Conservation (phyloP, 1,284 basidiomycete genomes). For the Microbotryum scabiosae region DNA sequence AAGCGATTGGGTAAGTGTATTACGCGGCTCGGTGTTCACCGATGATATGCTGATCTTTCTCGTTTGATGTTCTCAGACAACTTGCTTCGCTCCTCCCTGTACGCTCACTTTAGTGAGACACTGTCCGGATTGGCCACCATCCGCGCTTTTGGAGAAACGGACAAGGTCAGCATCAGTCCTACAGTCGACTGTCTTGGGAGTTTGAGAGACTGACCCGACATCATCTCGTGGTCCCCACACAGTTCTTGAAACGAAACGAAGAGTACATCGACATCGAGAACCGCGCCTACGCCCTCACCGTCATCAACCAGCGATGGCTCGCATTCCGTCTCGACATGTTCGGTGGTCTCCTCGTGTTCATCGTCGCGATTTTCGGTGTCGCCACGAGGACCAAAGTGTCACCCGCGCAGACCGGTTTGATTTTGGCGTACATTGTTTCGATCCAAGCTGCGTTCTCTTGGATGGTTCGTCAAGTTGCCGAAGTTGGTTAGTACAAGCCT, state of each 20-base stretch:
- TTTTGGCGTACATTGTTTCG: slow-evolving; percentile 58
- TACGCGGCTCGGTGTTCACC: slow-evolving; percentile 21
- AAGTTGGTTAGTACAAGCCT: slow-evolving; percentile 4
- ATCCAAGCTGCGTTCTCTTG: slow-evolving; percentile 58
- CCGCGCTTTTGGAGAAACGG: slow-evolving; percentile 56
- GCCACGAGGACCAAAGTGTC: slow-evolving; percentile 51
- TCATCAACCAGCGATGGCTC: slow-evolving; percentile 77
- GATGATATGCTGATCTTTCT: slow-evolving; percentile 54
- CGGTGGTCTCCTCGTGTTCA: slow-evolving; percentile 65
- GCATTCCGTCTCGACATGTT: slow-evolving; percentile 79
- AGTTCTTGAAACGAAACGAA: slow-evolving; percentile 68
- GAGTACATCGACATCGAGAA: slow-evolving; percentile 79
- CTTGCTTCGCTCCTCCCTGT: slow-evolving; percentile 59
- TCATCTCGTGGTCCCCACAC: slow-evolving; percentile 16
- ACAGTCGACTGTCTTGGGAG: slow-evolving; percentile 40
- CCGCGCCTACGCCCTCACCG: slow-evolving; percentile 77
- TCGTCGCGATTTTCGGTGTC: slow-evolving; percentile 67
- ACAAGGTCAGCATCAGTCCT: slow-evolving; percentile 23
- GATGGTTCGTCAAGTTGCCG: slow-evolving; percentile 60
- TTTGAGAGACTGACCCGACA: slow-evolving; percentile 33
- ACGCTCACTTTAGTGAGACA: slow-evolving; percentile 83
- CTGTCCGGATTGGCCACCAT: slow-evolving; percentile 76
- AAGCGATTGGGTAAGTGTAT: slow-evolving; percentile 46
- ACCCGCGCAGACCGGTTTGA: slow-evolving; percentile 67
- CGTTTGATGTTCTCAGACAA: slow-evolving; percentile 51